Percentiles rank a stretch among this genome's conserved stretches.
Evolutionary conservation across 495 filamentous ascomycete genomes (phyloP).

Genomic region (Lepraria neglecta): DNA sequence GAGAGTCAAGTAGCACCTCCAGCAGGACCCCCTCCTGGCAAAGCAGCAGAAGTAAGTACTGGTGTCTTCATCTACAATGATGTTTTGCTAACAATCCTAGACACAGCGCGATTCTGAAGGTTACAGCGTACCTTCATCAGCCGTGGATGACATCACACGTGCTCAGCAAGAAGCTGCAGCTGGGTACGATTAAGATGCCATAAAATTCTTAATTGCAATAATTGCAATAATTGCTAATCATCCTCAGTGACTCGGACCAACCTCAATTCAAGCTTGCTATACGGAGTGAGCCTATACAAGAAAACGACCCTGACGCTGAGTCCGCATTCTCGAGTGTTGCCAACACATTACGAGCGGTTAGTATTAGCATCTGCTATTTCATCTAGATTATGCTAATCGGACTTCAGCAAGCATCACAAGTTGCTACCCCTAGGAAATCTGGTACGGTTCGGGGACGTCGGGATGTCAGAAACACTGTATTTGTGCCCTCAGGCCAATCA

Average conservation of each 20-base stretch:
- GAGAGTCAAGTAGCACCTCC: constrained; percentile 30
- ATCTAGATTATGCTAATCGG: constrained; percentile 25
- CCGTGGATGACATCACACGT: constrained; percentile 73
- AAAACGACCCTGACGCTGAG: constrained; percentile 77
- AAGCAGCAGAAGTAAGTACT: constrained; percentile 20
- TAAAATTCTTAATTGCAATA: background rate
- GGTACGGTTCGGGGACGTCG: constrained; percentile 81
- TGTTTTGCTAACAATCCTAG: constrained; percentile 27
- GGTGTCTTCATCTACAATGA: too few species aligned
- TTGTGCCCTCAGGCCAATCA: constrained; percentile 52
- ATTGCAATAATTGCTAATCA: constrained; percentile 23
- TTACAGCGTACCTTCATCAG: constrained; percentile 61
- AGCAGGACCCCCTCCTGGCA: constrained; percentile 24
- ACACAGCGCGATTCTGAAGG: constrained; percentile 52
- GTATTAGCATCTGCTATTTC: constrained; percentile 21
- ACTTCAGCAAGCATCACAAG: constrained; percentile 49
- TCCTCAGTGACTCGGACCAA: constrained; percentile 50
- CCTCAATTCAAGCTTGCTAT: constrained; percentile 85
- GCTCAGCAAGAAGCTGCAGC: constrained; percentile 72
- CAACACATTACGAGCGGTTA: constrained; percentile 68
- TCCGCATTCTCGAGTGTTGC: constrained; percentile 86
- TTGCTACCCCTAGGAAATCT: constrained; percentile 54
- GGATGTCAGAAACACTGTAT: constrained; percentile 85
- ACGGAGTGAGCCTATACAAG: constrained; percentile 82
- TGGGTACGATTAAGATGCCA: constrained; percentile 31